A percentile compares a stretch with the other conserved stretches of the same genome.
phyloP scores from a whole-genome alignment of 2,329 filamentous ascomycete genomes.

The Penicillium palitans region DNA sequence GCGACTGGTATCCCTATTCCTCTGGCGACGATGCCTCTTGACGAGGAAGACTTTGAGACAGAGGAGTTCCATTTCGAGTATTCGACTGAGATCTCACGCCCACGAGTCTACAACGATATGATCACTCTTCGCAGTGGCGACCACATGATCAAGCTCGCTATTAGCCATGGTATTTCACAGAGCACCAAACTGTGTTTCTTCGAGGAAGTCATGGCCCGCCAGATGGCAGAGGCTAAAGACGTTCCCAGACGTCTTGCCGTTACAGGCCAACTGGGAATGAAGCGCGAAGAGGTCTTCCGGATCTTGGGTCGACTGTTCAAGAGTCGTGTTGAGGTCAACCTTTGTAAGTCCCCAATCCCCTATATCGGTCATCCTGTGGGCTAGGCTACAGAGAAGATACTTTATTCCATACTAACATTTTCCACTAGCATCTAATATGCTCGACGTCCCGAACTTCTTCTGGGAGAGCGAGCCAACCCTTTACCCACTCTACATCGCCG shows the following conservation, averaged over 20 bases:
- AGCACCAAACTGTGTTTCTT: constrained; percentile 96
- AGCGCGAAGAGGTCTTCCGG: constrained; percentile 84
- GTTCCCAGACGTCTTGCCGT: constrained; percentile 86
- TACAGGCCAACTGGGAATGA: constrained; percentile 89
- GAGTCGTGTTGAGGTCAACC: constrained; percentile 92
- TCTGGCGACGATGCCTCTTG: constrained; percentile 74
- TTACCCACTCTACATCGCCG: constrained; percentile 88
- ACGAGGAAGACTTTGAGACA: constrained; percentile 90
- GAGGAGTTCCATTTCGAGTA: constrained; percentile 99
- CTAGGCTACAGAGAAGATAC: neutral
- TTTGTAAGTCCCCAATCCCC: constrained; percentile 65
- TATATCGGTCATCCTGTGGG: neutral
- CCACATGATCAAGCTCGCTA: constrained; percentile 98
- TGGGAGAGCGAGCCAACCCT: constrained; percentile 97
- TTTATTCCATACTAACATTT: constrained; percentile 19
- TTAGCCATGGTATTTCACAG: constrained; percentile 95
- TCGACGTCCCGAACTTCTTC: constrained; percentile 79
- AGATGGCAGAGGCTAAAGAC: constrained; percentile 89
- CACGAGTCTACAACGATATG: constrained; percentile 98
- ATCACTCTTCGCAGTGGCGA: constrained; percentile 92
- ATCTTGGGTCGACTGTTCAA: constrained; percentile 90
- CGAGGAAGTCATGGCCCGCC: constrained; percentile 91
- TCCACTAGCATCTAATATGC: constrained; percentile 78
- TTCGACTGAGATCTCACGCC: constrained; percentile 78
- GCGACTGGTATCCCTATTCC: constrained; percentile 50